Base-by-base conservation (phyloP, 768 basidiomycete genomes). In the Leccinum uliginosum region DNA sequence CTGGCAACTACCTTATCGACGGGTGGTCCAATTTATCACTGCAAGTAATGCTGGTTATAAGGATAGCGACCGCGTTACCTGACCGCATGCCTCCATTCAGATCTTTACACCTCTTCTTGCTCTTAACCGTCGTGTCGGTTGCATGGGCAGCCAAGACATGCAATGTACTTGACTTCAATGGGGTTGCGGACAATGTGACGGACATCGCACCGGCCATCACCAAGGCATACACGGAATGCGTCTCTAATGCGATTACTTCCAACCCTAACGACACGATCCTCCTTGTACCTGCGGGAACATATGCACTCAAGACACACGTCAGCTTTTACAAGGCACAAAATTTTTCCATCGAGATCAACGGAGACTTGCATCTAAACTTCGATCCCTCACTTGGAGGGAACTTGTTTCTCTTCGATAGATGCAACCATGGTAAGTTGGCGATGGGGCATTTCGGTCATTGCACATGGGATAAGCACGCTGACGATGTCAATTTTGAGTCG, bases 121-220 rank as follows among this genome's bases (percentile, higher is more conserved):
- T 63, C 24, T 14, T 45, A 15, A 14, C 27, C 32, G 2, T 34
- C 14, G 19, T 23, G 7, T 53, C 50, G 1, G 50, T 32, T 23
- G 50, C 23, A 19, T 44, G 23, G 21, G 51, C 50, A 2, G 43
- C 30, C 44, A 64, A 12, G 14, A 62, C 48, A 12, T 58, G 62
- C 53, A 59, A 59, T 35, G 52, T 59, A 17, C 52, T 51, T 2
- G 2, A 12, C 50, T 62, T 51, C 1, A 50, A 55, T n/a, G 64
- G 56, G n/a, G 19, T 38, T 35, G 54, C 54, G 17, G 56, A 65
- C 35, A 48, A 47, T 11, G 8, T 21, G 34, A 51, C 47, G 8
- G 56, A 65, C 29, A 46, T 52, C 2, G 57, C 21, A 6, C 57
- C 44, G 10, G 61, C 48, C 15, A 52, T 57, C 14, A 38, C 14